Conservation (phyloP, 2,329 filamentous ascomycete species). For the Ophiocordyceps polyrhachis-furcata region DNA sequence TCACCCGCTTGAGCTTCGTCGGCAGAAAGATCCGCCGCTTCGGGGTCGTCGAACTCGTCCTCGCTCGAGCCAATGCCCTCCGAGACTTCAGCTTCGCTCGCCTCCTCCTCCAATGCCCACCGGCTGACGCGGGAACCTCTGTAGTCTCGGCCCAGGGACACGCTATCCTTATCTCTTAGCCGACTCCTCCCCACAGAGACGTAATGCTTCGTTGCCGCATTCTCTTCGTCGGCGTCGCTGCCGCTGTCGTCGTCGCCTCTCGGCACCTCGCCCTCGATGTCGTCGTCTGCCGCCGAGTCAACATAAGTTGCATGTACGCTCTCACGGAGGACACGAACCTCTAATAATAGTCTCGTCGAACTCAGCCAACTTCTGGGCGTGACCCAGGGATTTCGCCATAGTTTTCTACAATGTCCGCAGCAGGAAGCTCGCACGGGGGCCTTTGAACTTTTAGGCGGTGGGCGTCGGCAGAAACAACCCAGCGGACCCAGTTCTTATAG, state of each 20-base stretch:
- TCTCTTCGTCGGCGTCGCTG: conserved; percentile 27
- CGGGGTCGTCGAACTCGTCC: conserved; percentile 36
- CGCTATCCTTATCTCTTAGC: conserved; percentile 51
- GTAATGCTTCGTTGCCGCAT: conserved; percentile 72
- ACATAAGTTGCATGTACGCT: neutral
- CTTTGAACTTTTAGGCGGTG: conserved; percentile 33
- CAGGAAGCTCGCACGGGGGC: neutral
- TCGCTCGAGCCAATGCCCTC: conserved; percentile 24
- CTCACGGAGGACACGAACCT: conserved; percentile 25
- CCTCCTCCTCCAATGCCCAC: conserved; percentile 39
- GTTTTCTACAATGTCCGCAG: conserved; percentile 7
- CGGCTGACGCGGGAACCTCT: conserved; percentile 59
- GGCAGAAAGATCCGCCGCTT: conserved; percentile 31
- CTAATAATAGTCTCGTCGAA: conserved; percentile 41
- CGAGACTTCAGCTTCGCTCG: conserved; percentile 32
- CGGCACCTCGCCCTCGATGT: conserved; percentile 52
- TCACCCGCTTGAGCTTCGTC: conserved; percentile 31
- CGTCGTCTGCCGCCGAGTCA: conserved; percentile 41
- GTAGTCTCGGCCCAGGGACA: conserved; percentile 62
- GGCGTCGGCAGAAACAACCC: conserved; percentile 20
- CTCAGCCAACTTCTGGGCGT: conserved; percentile 42
- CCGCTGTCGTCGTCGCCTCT: conserved; percentile 35
- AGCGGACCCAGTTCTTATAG: neutral
- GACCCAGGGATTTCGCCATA: conserved; percentile 33
- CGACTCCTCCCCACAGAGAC: conserved; percentile 68